phyloP scores from a whole-genome alignment of 2,329 filamentous ascomycete species.

The Colletotrichum sp. region DNA sequence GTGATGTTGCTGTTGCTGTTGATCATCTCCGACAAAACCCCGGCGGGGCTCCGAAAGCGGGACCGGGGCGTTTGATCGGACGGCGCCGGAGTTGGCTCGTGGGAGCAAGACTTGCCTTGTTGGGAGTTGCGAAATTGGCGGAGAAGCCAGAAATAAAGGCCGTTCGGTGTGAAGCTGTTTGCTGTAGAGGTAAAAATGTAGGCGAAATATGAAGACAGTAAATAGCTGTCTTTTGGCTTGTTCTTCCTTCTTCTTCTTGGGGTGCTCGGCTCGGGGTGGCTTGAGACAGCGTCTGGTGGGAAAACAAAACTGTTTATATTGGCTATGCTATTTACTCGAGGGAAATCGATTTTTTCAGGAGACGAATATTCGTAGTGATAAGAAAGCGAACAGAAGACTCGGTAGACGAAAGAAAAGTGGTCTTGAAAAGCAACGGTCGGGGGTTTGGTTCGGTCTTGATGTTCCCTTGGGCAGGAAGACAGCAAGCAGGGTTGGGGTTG shows the following conservation, averaged over 20 bases:
- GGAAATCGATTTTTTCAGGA: neutral
- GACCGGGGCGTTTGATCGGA: neutral
- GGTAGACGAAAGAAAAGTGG: slow-evolving; percentile 1
- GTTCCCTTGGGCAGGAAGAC: slow-evolving; percentile 16
- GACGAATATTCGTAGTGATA: neutral
- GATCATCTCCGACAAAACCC: slow-evolving; percentile 12
- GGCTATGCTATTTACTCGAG: slow-evolving; percentile 17
- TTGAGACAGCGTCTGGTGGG: neutral
- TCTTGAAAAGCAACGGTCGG: neutral
- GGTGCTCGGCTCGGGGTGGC: slow-evolving; percentile 2
- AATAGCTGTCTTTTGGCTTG: neutral
- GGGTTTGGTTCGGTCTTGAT: slow-evolving; percentile 7
- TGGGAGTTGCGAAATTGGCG: neutral
- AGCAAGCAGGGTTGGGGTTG: slow-evolving; percentile 1
- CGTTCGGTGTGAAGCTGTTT: slow-evolving; percentile 1
- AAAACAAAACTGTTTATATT: slow-evolving; percentile 21
- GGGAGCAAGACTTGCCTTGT: neutral
- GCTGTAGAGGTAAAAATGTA: slow-evolving; percentile 9
- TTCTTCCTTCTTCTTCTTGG: neutral
- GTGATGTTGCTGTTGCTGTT: neutral
- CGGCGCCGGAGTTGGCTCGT: neutral
- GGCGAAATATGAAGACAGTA: neutral
- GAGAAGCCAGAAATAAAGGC: neutral
- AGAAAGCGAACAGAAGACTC: neutral
- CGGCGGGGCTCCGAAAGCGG: slow-evolving; percentile 3